Conservation (phyloP, 495 filamentous ascomycete species). For the Hypoxylon trugodes region DNA sequence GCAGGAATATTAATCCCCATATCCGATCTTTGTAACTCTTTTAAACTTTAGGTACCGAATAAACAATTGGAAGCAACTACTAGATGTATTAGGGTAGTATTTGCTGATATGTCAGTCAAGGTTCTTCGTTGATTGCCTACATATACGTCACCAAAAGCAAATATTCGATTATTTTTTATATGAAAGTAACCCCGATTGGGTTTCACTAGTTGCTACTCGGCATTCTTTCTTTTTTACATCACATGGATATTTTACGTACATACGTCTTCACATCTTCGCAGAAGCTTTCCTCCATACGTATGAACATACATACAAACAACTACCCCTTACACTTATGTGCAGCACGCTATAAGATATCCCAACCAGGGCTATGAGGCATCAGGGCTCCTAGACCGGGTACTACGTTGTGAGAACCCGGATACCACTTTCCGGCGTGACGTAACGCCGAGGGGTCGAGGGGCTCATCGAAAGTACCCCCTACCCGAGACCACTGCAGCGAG, state of each 20-base stretch:
- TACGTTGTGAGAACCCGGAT: conserved; percentile 27
- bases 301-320: background rate
- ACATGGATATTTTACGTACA: no score
- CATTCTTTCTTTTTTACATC: background rate
- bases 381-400: conserved; percentile 22
- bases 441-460: conserved; percentile 23
- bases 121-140: no score
- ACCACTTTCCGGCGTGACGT: conserved; percentile 25
- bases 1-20: no score
- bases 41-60: no score
- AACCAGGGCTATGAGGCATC: conserved; percentile 6
- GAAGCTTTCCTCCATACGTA: background rate
- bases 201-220: background rate
- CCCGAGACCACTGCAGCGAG: background rate
- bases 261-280: no score
- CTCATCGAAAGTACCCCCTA: no score
- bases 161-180: background rate
- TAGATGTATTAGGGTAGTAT: no score
- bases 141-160: conserved; percentile 3
- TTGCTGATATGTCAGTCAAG: no score
- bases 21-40: no score
- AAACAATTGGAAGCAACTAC: no score
- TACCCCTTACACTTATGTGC: background rate
- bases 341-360: background rate
- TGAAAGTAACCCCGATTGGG: background rate